Percentiles rank a stretch among this genome's conserved stretches.
phyloP scores from a whole-genome alignment of 345 rosid genomes.

The Populus simonii region DNA sequence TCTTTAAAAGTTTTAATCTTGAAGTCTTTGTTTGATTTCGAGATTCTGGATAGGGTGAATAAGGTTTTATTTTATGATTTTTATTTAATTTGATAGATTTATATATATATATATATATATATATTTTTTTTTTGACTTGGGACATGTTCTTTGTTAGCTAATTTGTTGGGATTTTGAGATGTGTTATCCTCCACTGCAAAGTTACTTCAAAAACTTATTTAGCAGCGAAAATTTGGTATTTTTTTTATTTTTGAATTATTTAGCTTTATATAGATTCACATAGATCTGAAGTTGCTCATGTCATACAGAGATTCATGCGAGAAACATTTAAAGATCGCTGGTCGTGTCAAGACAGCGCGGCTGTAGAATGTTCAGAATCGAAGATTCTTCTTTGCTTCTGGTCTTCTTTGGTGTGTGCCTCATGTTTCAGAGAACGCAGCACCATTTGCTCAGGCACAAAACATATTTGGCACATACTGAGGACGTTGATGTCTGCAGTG shows the following conservation, averaged over 20 bases:
- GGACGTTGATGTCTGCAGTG: conserved; percentile 32
- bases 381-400: conserved; percentile 30
- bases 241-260: conserved; percentile 7
- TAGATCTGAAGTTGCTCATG: conserved; percentile 35
- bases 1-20: conserved; percentile 9
- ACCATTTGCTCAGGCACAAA: conserved; percentile 32
- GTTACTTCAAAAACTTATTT: conserved; percentile 4
- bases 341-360: conserved; percentile 20
- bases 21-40: neutral
- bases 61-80: neutral
- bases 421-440: conserved; percentile 36
- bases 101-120: too few species aligned
- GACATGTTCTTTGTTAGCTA: conserved; percentile 21
- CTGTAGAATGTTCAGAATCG: conserved; percentile 46
- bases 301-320: conserved; percentile 41
- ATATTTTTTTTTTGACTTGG: neutral
- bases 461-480: conserved; percentile 32
- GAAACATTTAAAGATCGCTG: conserved; percentile 26
- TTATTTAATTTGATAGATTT: conserved; percentile 4
- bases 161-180: conserved; percentile 6
- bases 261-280: conserved; percentile 4
- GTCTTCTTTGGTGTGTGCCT: conserved; percentile 29
- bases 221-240: neutral
- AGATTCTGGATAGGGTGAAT: conserved; percentile 7
- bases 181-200: conserved; percentile 7